phyloP scores from a whole-genome alignment of 176 grass and related monocot species.

The Oryza glumipatula region DNA sequence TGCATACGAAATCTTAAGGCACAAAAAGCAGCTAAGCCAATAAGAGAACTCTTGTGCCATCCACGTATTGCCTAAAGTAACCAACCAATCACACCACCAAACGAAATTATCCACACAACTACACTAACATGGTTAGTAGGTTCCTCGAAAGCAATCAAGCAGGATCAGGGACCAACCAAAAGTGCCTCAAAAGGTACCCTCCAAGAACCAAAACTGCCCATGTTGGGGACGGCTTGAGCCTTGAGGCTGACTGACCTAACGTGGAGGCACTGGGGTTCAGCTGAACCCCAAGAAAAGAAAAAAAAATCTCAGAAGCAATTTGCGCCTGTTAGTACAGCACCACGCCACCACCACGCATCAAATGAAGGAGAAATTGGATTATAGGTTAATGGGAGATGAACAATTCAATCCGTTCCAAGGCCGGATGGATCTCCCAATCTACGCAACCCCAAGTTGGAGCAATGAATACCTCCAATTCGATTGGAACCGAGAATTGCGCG shows the following conservation, averaged over 20 bases:
- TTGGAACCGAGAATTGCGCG: neutral
- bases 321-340: neutral
- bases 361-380: neutral
- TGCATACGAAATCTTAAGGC: neutral
- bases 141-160: conserved; percentile 32
- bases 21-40: conserved; percentile 6
- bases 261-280: neutral
- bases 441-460: neutral
- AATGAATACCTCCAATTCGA: neutral
- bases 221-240: neutral
- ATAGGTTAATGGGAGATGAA: neutral
- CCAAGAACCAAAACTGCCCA: conserved; percentile 22
- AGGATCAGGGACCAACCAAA: conserved; percentile 41
- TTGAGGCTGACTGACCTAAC: neutral
- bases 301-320: neutral
- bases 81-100: conserved; percentile 23
- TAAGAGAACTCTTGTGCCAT: neutral
- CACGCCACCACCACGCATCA: neutral
- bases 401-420: neutral
- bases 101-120: conserved; percentile 27
- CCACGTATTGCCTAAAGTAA: conserved; percentile 34
- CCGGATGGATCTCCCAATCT: neutral
- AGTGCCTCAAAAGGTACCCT: conserved; percentile 18
- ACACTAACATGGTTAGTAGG: conserved; percentile 13
- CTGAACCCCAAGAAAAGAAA: neutral